These are phyloP conservation scores for Gossypium raimondii DNA, from an alignment of 345 rosid genomes.

Conservation along the genomic window DNA sequence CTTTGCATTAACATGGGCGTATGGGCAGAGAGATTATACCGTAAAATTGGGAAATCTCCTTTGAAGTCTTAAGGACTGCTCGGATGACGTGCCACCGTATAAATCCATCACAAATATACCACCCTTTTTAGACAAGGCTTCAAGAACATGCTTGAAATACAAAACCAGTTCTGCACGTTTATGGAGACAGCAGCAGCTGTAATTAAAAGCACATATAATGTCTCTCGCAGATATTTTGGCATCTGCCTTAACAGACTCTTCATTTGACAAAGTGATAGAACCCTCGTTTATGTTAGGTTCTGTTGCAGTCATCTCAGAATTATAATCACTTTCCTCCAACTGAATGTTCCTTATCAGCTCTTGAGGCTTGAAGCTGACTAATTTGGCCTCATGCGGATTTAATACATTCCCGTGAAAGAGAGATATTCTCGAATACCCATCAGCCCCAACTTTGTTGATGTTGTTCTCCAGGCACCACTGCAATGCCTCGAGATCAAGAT, in stretches of 20 bases:
- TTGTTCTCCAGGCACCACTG: conserved; percentile 83
- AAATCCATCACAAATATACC: conserved; percentile 89
- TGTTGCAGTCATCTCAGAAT: conserved; percentile 12
- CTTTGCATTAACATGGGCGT: not conserved
- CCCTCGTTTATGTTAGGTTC: conserved; percentile 23
- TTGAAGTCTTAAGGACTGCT: conserved; percentile 67
- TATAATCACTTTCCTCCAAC: conserved; percentile 32
- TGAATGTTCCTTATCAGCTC: conserved; percentile 39
- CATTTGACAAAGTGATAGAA: conserved; percentile 17
- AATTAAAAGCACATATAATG: conserved; percentile 87
- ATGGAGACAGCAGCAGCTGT: conserved; percentile 91
- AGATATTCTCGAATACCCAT: conserved; percentile 62
- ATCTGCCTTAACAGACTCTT: conserved; percentile 30
- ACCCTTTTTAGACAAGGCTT: conserved; percentile 62
- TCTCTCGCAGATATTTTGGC: conserved; percentile 55
- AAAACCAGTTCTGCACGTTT: conserved; percentile 61
- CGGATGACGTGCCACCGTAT: conserved; percentile 89
- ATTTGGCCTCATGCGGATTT: conserved; percentile 64
- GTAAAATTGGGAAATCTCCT: conserved; percentile 73
- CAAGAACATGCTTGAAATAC: conserved; percentile 67
- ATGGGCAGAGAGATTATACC: conserved; percentile 33
- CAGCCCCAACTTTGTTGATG: conserved; percentile 55
- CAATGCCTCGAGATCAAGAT: conserved; percentile 79
- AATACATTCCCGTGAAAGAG: conserved; percentile 83
- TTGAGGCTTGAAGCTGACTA: conserved; percentile 43